Evolutionary conservation across 306 rosid species (phyloP), one percentile per base, ranked within the genome.

Genomic region (Dryas drummondii): DNA sequence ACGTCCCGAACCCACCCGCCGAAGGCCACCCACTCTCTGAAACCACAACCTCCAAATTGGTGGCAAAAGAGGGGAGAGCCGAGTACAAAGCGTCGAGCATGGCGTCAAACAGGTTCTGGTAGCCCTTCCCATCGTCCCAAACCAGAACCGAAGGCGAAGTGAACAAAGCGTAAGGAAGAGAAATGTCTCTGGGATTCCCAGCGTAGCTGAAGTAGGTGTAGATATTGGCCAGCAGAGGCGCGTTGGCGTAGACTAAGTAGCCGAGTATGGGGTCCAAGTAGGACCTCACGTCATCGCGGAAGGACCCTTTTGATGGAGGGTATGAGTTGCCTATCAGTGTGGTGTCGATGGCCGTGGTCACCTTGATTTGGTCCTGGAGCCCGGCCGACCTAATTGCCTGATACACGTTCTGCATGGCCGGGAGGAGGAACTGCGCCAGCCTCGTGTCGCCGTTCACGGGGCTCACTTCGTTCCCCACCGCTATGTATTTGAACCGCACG

Each of bases 21-120:
- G 91, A 88, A 1, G 91, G 96, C 96, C 96, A 90, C 0, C 91
- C 96, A 37, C 85, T 88, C 66, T 90, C 93, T 0, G 96, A 88
- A 2, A 90, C 90, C 4, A 90, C 93, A 17, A 88, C 90, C 67
- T 77, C 78, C 27, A 90, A 78, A 16, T 32, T 32, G 3, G 37
- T 32, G 2, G 37, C 37, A 32, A 32, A 32, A 1, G 37, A 32
- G 37, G 37, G 37, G 3, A 32, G 37, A 0, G 91, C 87, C 1
- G 93, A 86, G 66, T 85, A 82, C 40, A 90, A 57, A 0, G 85
- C 3, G 66, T 90, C 92, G 70, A 90, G 22, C 83, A 88, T 81
- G 7, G 92, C 92, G 73, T 90, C 89, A 77, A 90, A 90, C 37
- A 90, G 73, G 67, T 88, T 90, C 52, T 83, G 83, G 68, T 90